Evolutionary conservation across 495 filamentous ascomycete genomes (phyloP), one percentile per base, ranked within the genome.

Genomic region (Astrothelium macrocarpum): DNA sequence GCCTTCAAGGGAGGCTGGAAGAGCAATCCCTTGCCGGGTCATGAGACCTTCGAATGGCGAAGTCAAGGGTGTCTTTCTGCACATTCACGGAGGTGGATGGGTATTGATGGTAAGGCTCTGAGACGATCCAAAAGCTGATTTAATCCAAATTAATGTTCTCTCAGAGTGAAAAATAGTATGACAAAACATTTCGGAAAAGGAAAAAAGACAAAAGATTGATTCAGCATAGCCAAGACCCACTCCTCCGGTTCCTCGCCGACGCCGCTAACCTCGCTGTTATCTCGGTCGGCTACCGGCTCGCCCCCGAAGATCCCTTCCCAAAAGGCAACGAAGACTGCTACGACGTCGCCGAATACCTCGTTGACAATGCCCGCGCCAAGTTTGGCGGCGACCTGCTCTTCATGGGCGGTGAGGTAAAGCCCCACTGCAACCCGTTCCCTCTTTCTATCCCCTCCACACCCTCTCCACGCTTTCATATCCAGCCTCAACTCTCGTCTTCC

Each of bases 231-330:
- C 69, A 73, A 53, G 78, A 81, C 71, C 26, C 63, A n/a, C 66
- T 73, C 28, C 66, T 80, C 14, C 66, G 76, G 53, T 71, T 69
- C 64, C 66, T 76, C 60, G 81, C 80, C 61, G 73, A 83, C 64
- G 67, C 65, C 23, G 70, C 66, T 29, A 66, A 77, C 31, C 61
- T 81, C 31, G 74, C 76, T 10, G 77, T 81, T 34, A 65, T 86
- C 12, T 81, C 79, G 5, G 75, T 84, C 23, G 84, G 82, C 18
- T 86, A 86, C 71, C 74, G 84, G 53, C 76, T 81, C n/a, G 82
- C 84, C 7, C 84, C 84, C 0, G 82, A 85, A 61, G 49, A 85
- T 66, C 80, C 81, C 0, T 85, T 75, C 64, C 84, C 84, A 0
- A 75, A 74, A 18, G 76, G 72, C 0, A 66, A 74, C 3, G 72